Base-by-base conservation (phyloP, 805 yeast genomes). In the Blastobotrys chiropterorum region DNA sequence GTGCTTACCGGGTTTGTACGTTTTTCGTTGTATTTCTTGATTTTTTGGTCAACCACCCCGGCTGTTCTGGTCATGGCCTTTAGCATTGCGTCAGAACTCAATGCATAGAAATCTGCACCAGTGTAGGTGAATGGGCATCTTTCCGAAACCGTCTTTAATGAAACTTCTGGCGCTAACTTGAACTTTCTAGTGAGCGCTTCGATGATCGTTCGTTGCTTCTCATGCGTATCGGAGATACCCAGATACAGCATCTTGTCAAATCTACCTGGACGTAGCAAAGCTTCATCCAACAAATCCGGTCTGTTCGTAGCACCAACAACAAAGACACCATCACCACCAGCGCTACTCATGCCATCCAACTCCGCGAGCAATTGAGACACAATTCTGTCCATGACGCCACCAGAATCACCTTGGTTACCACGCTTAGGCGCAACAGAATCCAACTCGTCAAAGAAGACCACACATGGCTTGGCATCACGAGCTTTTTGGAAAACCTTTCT, bases 271-370 rank as follows among this genome's bases (percentile, higher is more conserved):
- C 99, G 79, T 52, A 94, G 71, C 46, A 94, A 73, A 0, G 98
- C 97, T 65, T 92, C 97, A 65, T 94, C 99, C 43, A 94, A 73
- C 56, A 94, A 72, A 71, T 94, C 99, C 0, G 99, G 99, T 61
- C 99, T 77, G 62, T 94, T 94, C 0, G 99, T 94, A 3, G 99
- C 99, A n/a, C 99, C 99, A 44, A 94, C 96, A 3, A 92, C 97
- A 67, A 94, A 94, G 0, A 94, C 97, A 3, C 97, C 98, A 53
- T 85, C 90, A 2, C 83, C 85, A 4, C 85, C 85, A 7, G 84
- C 84, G 13, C 73, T 66, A 62, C 95, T 84, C 97, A 92, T 92
- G 21, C 98, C 98, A 65, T 94, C 99, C 44, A 94, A 73, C 67
- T 94, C 99, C 0, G 98, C 97, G 49, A 94, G 73, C 40, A 94